Evolutionary conservation across 1,284 basidiomycete species (phyloP), one percentile per base, ranked within the genome.

Genomic region (Irpex lacteus): DNA sequence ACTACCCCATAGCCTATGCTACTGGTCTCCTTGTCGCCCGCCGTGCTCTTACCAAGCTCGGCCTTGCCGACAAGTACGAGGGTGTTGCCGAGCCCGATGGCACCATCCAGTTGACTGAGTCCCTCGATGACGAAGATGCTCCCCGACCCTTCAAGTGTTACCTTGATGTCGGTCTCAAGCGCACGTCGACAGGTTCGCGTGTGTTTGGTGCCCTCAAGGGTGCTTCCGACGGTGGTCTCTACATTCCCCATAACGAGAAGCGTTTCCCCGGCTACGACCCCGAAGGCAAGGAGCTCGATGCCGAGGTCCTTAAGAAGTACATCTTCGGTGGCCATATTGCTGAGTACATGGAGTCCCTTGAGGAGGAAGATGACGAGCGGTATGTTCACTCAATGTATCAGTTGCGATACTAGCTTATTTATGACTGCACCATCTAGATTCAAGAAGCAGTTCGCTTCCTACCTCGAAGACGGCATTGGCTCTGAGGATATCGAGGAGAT

Each of bases 141-240:
- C 97, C 97, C 65, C 89, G 96, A 65, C 98, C 98, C 26, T 99
- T 99, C 91, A 99, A 98, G 83, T 90, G 87, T 75, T 99, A 93
- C 87, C 94, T 99, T 73, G 98, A 99, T 76, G 97, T 98, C 76
- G 98, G 98, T 83, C 87, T 99, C 76, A 96, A 92, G 82, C 94
- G 97, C 74, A 99, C 98, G 62, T 97, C 97, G 63, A 99, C 98
- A 59, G 98, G 98, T 78, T 92, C 94, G 70, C 96, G 98, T 81
- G 90, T 99, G 66, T 99, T 99, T 75, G 98, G 95, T 82, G 98
- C 98, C 69, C 88, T 99, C 86, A 99, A 99, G 87, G 98, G 98
- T 78, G 98, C 98, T 49, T 94, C 92, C 63, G 98, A 99, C 76
- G 98, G 98, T 77, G 98, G 98, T 71, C 90, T 99, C 81, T 98